These are phyloP conservation scores for Coprinellus micaceus DNA, from an alignment of 768 basidiomycete genomes.

Conservation along the genomic window DNA sequence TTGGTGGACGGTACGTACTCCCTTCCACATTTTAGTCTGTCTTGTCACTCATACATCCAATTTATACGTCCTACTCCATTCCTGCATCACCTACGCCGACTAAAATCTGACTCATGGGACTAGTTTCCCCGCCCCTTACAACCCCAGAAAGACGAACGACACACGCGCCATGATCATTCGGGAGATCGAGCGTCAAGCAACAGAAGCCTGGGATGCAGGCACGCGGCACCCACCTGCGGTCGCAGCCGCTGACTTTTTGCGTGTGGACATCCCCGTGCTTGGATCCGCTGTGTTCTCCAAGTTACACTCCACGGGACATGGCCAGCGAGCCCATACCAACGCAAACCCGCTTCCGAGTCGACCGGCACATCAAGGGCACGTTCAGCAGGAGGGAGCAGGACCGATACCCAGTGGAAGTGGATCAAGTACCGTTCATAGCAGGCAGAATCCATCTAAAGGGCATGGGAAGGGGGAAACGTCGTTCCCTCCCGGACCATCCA, in stretches of 20 bases:
- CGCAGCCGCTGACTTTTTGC: constrained; percentile 59
- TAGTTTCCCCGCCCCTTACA: constrained; percentile 20
- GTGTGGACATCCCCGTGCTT: constrained; percentile 35
- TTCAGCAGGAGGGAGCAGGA: too few relatives aligned
- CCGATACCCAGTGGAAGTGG: too few relatives aligned
- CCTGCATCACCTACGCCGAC: background rate
- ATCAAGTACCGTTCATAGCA: too few relatives aligned
- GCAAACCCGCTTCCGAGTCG: too few relatives aligned
- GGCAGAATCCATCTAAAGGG: too few relatives aligned
- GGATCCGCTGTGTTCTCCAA: background rate
- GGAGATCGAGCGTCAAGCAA: constrained; percentile 65
- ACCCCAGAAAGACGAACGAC: constrained; percentile 37
- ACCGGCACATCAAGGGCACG: too few relatives aligned
- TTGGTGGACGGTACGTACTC: constrained; percentile 56
- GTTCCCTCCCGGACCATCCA: too few relatives aligned
- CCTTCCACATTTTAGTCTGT: too few relatives aligned
- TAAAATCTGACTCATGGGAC: background rate
- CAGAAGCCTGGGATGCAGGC: constrained; percentile 48
- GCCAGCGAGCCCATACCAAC: too few relatives aligned
- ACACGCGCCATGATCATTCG: constrained; percentile 42
- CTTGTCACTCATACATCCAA: too few relatives aligned
- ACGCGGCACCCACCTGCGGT: constrained; percentile 41
- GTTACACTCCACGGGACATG: background rate
- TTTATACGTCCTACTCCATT: background rate
- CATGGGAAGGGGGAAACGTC: too few relatives aligned